phyloP scores from a whole-genome alignment of 106 monocot species.

The Narthecium ossifragum region DNA sequence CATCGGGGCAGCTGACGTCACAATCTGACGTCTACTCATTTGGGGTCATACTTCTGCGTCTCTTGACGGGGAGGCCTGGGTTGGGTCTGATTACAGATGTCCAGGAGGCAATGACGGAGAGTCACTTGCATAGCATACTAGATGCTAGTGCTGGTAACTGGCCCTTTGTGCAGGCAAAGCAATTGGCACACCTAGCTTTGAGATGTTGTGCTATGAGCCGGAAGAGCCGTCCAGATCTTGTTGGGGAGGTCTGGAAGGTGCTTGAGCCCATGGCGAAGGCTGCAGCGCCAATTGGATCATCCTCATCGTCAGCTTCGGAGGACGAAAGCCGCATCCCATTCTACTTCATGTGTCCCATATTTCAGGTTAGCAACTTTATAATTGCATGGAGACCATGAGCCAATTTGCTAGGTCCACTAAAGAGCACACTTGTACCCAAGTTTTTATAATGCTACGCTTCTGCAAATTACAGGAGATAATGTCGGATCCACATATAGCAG shows the following conservation, averaged over 20 bases:
- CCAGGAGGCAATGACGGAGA: slow-evolving; percentile 6
- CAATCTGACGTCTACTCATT: slow-evolving; percentile 10
- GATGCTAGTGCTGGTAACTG: slow-evolving; percentile 2
- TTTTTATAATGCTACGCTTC: not conserved
- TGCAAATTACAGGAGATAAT: slow-evolving; percentile 54
- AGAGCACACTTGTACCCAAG: not conserved
- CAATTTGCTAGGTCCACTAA: not conserved
- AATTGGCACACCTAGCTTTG: slow-evolving; percentile 3
- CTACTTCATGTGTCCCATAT: slow-evolving; percentile 21
- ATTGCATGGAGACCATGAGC: not conserved
- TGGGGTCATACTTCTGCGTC: slow-evolving; percentile 11
- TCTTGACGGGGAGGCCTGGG: slow-evolving; percentile 7
- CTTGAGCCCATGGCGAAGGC: slow-evolving; percentile 8
- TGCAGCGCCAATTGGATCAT: not conserved
- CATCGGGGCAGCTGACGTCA: slow-evolving; percentile 5
- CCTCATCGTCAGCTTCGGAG: not conserved
- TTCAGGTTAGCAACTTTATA: slow-evolving; percentile 15
- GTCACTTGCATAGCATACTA: slow-evolving; percentile 1
- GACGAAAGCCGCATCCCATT: slow-evolving; percentile 7
- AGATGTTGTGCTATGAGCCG: slow-evolving; percentile 10
- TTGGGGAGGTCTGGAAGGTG: slow-evolving; percentile 3
- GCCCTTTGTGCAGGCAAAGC: slow-evolving; percentile 7
- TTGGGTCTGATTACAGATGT: slow-evolving; percentile 4
- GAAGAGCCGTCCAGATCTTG: slow-evolving; percentile 12
- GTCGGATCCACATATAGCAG: slow-evolving; percentile 76